Evolutionary conservation across 2,329 filamentous ascomycete species (phyloP).

Genomic region (Diaporthe capsici): DNA sequence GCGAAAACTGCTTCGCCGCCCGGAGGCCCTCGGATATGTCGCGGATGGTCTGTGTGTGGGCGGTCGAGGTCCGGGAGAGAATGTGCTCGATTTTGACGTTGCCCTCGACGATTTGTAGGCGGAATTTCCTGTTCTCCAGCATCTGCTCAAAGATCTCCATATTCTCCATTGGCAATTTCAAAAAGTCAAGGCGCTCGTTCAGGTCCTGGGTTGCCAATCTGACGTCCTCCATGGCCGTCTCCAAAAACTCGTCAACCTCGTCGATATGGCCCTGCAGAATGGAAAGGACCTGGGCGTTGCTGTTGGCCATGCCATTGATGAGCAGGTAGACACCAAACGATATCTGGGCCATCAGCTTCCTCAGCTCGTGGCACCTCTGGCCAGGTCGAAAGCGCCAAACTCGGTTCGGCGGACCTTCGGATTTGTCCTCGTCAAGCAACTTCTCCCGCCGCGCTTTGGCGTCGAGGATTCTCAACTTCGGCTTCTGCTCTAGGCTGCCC

Average conservation of each 20-base stretch:
- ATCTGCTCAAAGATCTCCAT: slow-evolving; percentile 87
- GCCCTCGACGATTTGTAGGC: slow-evolving; percentile 84
- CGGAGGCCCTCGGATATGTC: slow-evolving; percentile 85
- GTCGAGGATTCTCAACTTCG: slow-evolving; percentile 67
- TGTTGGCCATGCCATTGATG: slow-evolving; percentile 88
- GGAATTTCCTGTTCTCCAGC: slow-evolving; percentile 86
- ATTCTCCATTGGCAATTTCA: slow-evolving; percentile 88
- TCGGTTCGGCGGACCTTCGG: slow-evolving; percentile 79
- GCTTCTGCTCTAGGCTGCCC: slow-evolving; percentile 61
- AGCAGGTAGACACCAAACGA: slow-evolving; percentile 93
- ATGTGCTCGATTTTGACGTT: slow-evolving; percentile 95
- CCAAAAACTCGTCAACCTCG: slow-evolving; percentile 92
- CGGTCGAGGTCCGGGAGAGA: slow-evolving; percentile 80
- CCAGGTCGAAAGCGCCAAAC: slow-evolving; percentile 82
- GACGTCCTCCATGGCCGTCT: slow-evolving; percentile 88
- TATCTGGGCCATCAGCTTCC: slow-evolving; percentile 92
- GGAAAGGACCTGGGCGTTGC: slow-evolving; percentile 86
- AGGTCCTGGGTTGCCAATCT: slow-evolving; percentile 84
- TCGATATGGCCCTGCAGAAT: slow-evolving; percentile 95
- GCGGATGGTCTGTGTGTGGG: slow-evolving; percentile 82
- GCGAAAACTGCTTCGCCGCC: slow-evolving; percentile 81
- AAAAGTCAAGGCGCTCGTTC: slow-evolving; percentile 81
- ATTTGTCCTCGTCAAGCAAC: slow-evolving; percentile 77
- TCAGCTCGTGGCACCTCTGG: slow-evolving; percentile 87
- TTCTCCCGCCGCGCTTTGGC: slow-evolving; percentile 74